These are phyloP conservation scores for Neurospora pannonica DNA, from an alignment of 495 filamentous ascomycete species.

Conservation along the genomic window DNA sequence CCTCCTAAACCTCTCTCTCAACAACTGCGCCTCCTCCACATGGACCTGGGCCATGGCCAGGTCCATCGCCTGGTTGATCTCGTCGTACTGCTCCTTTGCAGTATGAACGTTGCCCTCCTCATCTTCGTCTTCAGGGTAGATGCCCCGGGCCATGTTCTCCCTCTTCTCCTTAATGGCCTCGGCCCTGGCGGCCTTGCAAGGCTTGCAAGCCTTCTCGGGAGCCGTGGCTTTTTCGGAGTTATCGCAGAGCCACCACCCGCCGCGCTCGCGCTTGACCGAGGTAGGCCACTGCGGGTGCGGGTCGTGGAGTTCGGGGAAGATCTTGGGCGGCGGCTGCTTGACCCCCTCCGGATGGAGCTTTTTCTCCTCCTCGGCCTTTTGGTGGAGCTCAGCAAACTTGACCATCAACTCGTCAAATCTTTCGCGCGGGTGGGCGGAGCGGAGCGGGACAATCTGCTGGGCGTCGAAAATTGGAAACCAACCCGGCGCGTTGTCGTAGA, in stretches of 20 bases:
- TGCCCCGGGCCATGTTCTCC: background rate
- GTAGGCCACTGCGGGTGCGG: constrained; percentile 21
- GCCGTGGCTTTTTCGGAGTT: background rate
- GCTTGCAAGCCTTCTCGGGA: constrained; percentile 22
- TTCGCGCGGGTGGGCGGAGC: background rate
- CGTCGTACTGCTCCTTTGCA: background rate
- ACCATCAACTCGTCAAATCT: constrained; percentile 8
- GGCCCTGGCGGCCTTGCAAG: constrained; percentile 12
- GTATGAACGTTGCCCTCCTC: background rate
- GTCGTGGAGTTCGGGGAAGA: constrained; percentile 19
- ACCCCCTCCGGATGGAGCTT: no score
- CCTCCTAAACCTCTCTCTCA: background rate
- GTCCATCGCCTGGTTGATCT: background rate
- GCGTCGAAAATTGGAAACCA: constrained; percentile 24
- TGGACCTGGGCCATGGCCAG: background rate
- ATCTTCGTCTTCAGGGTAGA: background rate
- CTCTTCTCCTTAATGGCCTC: background rate
- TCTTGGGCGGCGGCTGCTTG: no score
- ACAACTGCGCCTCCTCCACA: background rate
- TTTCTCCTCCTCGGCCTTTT: background rate
- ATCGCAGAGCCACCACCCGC: constrained; percentile 34
- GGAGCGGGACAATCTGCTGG: constrained; percentile 6
- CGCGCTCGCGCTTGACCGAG: constrained; percentile 8
- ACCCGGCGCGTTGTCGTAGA: constrained; percentile 8
- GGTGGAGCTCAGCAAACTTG: constrained; percentile 2